Evolutionary conservation across 2,329 filamentous ascomycete genomes (phyloP), one percentile per base, ranked within the genome.

Genomic region (Fusarium sp.): DNA sequence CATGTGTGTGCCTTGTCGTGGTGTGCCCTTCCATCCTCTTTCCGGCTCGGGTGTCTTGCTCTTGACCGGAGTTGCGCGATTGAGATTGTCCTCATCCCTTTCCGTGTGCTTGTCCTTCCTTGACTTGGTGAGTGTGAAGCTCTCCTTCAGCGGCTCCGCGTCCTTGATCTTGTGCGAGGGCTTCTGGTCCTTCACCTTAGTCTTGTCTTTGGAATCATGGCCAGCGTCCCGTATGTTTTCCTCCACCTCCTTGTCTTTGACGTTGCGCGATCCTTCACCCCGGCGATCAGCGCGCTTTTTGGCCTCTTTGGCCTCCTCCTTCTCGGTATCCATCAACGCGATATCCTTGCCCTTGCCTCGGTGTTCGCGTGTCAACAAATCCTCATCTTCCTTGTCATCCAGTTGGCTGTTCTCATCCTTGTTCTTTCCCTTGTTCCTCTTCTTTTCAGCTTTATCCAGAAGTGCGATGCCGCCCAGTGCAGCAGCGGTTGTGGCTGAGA

Each of bases 401-500:
- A 27, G 16, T 12, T 17, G 68, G 27, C 57, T 63, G 38, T 35
- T 69, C 20, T 68, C 64, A 12, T 71, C 56, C 6, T 68, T 82
- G 70, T 82, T 81, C 58, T 83, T 81, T 62, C 83, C 82, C 69
- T 80, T 81, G 68, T 81, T 80, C 66, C 81, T 81, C 46, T 72
- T 81, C 38, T 71, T 71, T 12, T 69, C 79, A 22, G 79, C 80
- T 65, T 80, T 82, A 62, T 81, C 79, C 51, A 77, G 72, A 53
- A 80, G 70, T n/a, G 80, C 75, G 31, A 77, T 78, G 14, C 78
- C 80, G 29, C 80, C 81, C 7, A 71, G 73, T 31, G 70, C 66
- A 20, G 77, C 80, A 56, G 75, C 81, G 46, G 71, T 64, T 31
- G 72, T 62, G 7, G 64, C 59, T 22, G 67, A 67, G 17, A 75